These are phyloP conservation scores for Epithele typhae DNA, from an alignment of 768 basidiomycete genomes.

Conservation along the genomic window DNA sequence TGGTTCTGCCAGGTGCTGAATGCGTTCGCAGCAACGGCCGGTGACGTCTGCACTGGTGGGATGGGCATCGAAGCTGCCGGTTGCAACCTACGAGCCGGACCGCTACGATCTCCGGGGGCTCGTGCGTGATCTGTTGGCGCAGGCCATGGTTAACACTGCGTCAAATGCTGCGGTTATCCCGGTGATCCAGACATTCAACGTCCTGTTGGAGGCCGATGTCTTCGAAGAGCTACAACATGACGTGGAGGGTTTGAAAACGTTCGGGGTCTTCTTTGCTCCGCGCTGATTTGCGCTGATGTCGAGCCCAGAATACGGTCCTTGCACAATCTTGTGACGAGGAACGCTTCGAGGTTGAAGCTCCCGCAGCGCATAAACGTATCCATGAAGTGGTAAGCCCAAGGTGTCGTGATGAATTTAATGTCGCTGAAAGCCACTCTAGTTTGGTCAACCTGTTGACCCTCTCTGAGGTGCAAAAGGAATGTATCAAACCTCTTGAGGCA, in stretches of 20 bases:
- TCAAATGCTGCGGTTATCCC: conserved; percentile 81
- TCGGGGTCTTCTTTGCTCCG: conserved; percentile 15
- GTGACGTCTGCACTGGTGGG: conserved; percentile 55
- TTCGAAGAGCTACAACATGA: conserved; percentile 46
- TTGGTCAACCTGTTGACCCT: conserved; percentile 60
- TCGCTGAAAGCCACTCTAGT: conserved; percentile 34
- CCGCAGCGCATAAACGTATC: conserved; percentile 75
- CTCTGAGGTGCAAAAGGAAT: conserved; percentile 39
- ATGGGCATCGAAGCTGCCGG: conserved; percentile 53
- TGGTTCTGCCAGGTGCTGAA: conserved; percentile 1
- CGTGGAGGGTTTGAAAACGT: conserved; percentile 50
- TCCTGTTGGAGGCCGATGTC: conserved; percentile 66
- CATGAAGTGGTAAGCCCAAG: conserved; percentile 71
- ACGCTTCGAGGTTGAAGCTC: conserved; percentile 70
- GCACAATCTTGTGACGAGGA: conserved; percentile 53
- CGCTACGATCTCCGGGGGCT: conserved; percentile 50
- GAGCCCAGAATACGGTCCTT: conserved; percentile 47
- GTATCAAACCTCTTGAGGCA: conserved; percentile 40
- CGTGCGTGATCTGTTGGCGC: conserved; percentile 50
- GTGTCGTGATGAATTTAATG: not conserved
- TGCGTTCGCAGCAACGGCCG: conserved; percentile 66
- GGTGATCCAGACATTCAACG: conserved; percentile 67
- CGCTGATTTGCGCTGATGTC: too few relatives aligned
- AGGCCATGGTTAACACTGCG: conserved; percentile 48
- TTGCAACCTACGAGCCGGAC: conserved; percentile 23